Evolutionary conservation across 257 asterid species (phyloP), one percentile per base, ranked within the genome.

Genomic region (Solanum medicagineum): DNA sequence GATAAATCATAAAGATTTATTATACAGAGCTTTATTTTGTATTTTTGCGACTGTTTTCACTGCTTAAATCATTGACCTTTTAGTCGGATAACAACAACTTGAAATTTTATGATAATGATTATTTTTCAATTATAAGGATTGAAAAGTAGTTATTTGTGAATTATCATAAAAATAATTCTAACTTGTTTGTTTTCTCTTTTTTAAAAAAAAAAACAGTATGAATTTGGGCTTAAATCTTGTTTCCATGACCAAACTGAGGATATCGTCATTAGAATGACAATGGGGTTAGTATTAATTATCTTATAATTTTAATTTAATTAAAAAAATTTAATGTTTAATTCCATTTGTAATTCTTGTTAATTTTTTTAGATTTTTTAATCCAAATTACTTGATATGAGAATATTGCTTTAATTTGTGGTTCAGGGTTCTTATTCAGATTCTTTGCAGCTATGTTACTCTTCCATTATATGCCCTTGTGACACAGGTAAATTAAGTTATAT

Each of bases 401-500:
- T 7, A 36, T n/a, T 22, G 16, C 5, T 77, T 9, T 56, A 13
- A 63, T 36, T 49, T 62, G 15, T 68, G 22, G 69, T 14, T 56
- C 89, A 97, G 99, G 89, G 77, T 95, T 63, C 91, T 97, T 83
- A 92, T 93, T 22, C 97, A 95, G 85, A 88, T 93, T 36, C 89
- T 97, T 15, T 97, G 99, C 89, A 94, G 98, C 75, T 97, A 95
- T 26, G 98, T 97, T 24, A 97, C 98, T 2, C 98, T 97, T 53
- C 98, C 99, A 19, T 95, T 95, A 1, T 94, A 95, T 87, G 99
- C 98, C 85, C 97, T 97, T 9, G 99, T 95, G 10, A 95, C 98
- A 55, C 99, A 95, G 99, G 99, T 95, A 92, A 54, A 14, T 63
- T 32, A 16, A 32, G 24, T 68, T 66, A 29, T 66, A 32, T 66